phyloP scores from a whole-genome alignment of 1,284 basidiomycete species.

The Ceratobasidium sp. region DNA sequence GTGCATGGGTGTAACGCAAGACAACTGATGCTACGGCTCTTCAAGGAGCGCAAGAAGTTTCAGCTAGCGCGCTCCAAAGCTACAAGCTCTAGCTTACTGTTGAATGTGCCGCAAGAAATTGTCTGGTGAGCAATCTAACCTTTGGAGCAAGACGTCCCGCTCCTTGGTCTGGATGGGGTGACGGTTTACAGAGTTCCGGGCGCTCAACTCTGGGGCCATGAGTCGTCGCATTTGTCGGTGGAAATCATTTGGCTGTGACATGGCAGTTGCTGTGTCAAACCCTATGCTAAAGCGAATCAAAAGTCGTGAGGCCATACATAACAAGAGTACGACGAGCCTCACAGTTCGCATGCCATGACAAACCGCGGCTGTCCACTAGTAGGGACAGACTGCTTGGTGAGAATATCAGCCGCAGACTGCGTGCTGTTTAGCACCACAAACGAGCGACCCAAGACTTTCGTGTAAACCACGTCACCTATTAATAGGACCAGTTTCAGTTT shows the following conservation, averaged over 20 bases:
- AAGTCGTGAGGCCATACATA: neutral
- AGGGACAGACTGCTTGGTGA: conserved; percentile 11
- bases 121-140: conserved; percentile 3
- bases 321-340: neutral
- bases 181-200: conserved; percentile 2
- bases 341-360: conserved; percentile 39
- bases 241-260: conserved; percentile 23
- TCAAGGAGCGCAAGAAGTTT: neutral
- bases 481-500: neutral
- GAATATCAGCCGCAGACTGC: conserved; percentile 24
- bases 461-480: conserved; percentile 17
- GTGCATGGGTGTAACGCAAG: conserved; percentile 10
- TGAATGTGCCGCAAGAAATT: conserved; percentile 11
- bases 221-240: conserved; percentile 21
- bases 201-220: conserved; percentile 26
- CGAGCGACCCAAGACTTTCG: conserved; percentile 17
- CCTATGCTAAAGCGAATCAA: conserved; percentile 16
- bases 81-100: neutral
- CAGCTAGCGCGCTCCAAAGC: neutral
- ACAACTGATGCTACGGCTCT: conserved; percentile 33
- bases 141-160: conserved; percentile 12
- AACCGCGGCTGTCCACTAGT: conserved; percentile 23
- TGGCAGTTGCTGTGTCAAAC: conserved; percentile 26
- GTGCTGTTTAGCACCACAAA: conserved; percentile 17
- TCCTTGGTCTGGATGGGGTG: conserved; percentile 8